Base-by-base conservation (phyloP, 108 stramenopile species). In the Cyclotella choctawhatcheeana region DNA sequence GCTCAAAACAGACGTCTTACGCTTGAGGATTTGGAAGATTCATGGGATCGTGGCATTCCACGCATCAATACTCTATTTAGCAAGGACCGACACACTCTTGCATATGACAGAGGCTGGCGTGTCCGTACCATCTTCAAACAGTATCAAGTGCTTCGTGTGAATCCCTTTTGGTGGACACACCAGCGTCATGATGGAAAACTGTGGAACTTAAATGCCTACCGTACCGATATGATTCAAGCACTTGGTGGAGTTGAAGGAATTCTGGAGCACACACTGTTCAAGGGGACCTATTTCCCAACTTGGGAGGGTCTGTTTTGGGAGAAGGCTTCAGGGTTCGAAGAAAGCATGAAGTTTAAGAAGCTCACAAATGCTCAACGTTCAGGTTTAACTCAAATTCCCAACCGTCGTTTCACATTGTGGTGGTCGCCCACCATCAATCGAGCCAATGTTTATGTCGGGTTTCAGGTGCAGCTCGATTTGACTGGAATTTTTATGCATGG, bases 231-330 rank as follows among this genome's bases (percentile, higher is more conserved):
- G 94, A 99, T 99, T 63, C 99, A 99, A 84, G 97, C 99, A 32
- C 83, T 99, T 16, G 99, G 99, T 51, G 99, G 99, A 27, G 97
- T 99, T 10, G 98, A 99, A 73, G 98, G 98, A 44, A 98, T 99
- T 67, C 81, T 99, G 56, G 99, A 99, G 82, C 99, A 99, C 86
- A 99, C 98, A 35, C 85, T 99, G 26, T 99, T 99, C 87, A 98
- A 98, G 78, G 99, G 99, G 24, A 99, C 99, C 0, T 98, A 98
- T 77, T 99, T 99, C 80, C 97, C 97, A 34, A 98, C 99, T n/a
- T 99, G 99, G 99, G 99, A 99, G 79, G 99, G 99, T 78, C 89
- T 99, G 4, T 99, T 99, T 79, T 99, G 99, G 99, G 99, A 99
- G 85, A 99, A 98, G 78, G 96, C 98, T 7, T 97, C 95, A 66